Evolutionary conservation across 352 stramenopile species (phyloP), one percentile per base, ranked within the genome.

Genomic region (Pythium monospermum): DNA sequence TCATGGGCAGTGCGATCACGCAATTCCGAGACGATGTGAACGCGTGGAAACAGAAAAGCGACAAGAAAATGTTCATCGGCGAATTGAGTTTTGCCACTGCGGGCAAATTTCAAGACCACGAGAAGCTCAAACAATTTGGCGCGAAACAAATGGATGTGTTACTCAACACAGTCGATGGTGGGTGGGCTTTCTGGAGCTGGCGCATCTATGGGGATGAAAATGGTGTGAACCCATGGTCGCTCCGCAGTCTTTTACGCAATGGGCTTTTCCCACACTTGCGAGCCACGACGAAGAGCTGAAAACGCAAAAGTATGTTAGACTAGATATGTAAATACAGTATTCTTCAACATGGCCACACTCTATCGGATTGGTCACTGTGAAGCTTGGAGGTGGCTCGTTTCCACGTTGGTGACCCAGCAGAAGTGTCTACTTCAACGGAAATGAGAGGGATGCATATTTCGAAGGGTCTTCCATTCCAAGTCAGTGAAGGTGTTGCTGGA

Each of bases 171-270:
- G 76, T 67, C 0, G 63, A 64, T 13, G 79, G 69, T n/a, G 76
- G 79, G n/a, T 90, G 64, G 61, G 72, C 79, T 10, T 90, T 84
- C 64, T 90, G 79, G 79, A 78, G 66, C 49, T 87, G 79, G 79
- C 72, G 73, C 27, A 71, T 87, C 39, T 75, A 85, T 25, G 79
- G 66, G 25, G 79, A 87, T 33, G 73, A 87, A 49, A 70, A 53
- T 0, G 66, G 66, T 1, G 55, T 73, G 53, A 80, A 87, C 38
- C 73, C 67, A 47, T 90, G 76, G 78, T 87, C 76, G 25, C 64
- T 87, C 44, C 71, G 74, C 11, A 75, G 58, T 26, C 56, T 87
- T 39, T 38, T 90, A 19, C 73, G 73, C 22, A 68, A 84, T 42
- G 44, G 38, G 16, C 43, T 61, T 35, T 66, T 66, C 46, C 43